A percentile compares a stretch with the other conserved stretches of the same genome.
Evolutionary conservation across 768 basidiomycete species (phyloP).

Genomic region (Phanerochaete sordida): DNA sequence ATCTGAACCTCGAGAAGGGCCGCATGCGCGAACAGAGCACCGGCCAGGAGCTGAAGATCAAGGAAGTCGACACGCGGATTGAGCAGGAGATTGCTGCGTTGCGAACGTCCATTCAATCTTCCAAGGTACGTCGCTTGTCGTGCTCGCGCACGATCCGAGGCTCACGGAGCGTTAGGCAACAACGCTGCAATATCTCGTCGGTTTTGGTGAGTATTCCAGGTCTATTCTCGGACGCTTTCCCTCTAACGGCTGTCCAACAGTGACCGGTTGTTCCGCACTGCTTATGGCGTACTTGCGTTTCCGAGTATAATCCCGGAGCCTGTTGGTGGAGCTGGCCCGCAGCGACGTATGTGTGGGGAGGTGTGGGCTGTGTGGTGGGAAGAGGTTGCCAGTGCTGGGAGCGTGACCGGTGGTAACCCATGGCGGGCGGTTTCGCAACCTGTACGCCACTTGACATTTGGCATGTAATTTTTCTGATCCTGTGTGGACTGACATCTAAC

Average conservation of each 20-base stretch:
- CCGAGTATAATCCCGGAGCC: constrained; percentile 27
- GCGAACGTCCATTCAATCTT: constrained; percentile 79
- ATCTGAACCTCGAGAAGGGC: constrained; percentile 96
- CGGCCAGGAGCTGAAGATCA: constrained; percentile 92
- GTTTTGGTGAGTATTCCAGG: constrained; percentile 61
- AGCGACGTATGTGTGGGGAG: too few species aligned
- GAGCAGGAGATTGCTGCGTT: constrained; percentile 93
- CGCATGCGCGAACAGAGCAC: constrained; percentile 84
- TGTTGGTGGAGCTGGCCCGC: background rate
- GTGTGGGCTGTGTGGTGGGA: background rate
- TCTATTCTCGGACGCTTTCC: background rate
- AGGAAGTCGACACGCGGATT: constrained; percentile 95
- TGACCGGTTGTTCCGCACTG: constrained; percentile 82
- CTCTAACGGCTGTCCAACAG: constrained; percentile 33
- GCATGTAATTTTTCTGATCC: background rate
- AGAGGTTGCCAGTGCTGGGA: background rate
- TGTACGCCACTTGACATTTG: background rate
- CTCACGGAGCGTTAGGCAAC: constrained; percentile 50
- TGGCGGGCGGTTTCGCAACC: background rate
- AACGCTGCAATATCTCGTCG: constrained; percentile 83
- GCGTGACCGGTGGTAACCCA: too few species aligned
- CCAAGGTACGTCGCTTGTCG: constrained; percentile 53
- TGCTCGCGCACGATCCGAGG: background rate
- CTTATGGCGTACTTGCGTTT: constrained; percentile 88
- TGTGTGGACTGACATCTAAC: background rate